Evolutionary conservation across 768 basidiomycete genomes (phyloP), one percentile per base, ranked within the genome.

Genomic region (Rhodotorula toruloides): DNA sequence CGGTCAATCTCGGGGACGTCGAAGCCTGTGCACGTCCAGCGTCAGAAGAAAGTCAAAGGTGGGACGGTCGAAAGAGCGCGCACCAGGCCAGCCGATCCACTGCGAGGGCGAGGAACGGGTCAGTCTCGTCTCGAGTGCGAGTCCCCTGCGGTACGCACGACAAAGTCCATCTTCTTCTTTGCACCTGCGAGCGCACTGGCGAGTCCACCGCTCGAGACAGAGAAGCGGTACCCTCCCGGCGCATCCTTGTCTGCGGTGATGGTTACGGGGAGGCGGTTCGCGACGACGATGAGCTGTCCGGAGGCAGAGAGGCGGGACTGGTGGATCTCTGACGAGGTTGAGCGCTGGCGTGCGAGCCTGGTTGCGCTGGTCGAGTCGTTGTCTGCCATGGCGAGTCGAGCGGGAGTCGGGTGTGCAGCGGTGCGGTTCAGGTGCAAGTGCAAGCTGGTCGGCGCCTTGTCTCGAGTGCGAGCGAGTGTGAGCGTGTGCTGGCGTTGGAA

Each of bases 141-240:
- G 17, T 90, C 25, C 0, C 90, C 87, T 90, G 90, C 96, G 63
- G 90, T 89, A 74, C 96, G 93, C 91, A 94, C 97, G 31, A 91
- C 96, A 80, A 99, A 98, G 77, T 84, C 87, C 83, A 98, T 87
- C 42, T 88, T 91, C 80, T 96, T 97, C 81, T 99, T 99, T 84
- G 92, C 94, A 53, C 96, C 94, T 31, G 89, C 88, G 72, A 99
- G 86, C 66, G 96, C 96, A 58, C 90, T 92, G 69, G 98, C 96
- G 67, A 99, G 88, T 60, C 96, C 96, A 36, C 96, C 96, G 6
- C 91, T 93, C 27, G 58, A 61, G 21, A 67, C 65, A 8, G 50
- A 44, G 63, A 67, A 71, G 43, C 63, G 48, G 56, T 71, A 71
- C 19, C 70, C 70, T 42, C 70, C 70, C 50, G 64, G 65, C 6